These are phyloP conservation scores for Yamadazyma scolyti DNA, from an alignment of 805 yeast genomes.

Conservation along the genomic window DNA sequence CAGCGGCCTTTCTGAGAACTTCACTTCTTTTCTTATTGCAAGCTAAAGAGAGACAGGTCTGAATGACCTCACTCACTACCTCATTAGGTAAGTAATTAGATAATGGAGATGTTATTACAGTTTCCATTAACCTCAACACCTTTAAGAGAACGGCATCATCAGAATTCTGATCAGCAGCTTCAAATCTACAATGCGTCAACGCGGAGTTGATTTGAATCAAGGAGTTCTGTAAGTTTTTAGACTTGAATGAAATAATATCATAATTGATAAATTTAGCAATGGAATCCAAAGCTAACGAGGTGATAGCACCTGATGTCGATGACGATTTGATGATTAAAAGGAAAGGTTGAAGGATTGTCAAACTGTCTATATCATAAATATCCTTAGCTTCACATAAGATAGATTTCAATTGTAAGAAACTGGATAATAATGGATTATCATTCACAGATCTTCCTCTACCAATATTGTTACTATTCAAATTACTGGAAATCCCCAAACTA, in stretches of 20 bases:
- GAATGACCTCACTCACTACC: constrained; percentile 81
- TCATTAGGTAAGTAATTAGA: constrained; percentile 74
- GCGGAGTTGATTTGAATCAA: constrained; percentile 68
- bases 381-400: constrained; percentile 55
- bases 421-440: constrained; percentile 63
- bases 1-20: constrained; percentile 84
- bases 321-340: constrained; percentile 79
- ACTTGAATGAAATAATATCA: constrained; percentile 54
- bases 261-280: constrained; percentile 70
- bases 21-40: constrained; percentile 91
- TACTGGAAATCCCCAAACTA: constrained; percentile 13
- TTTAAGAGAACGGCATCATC: constrained; percentile 89
- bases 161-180: constrained; percentile 86
- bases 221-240: constrained; percentile 54
- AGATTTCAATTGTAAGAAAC: constrained; percentile 74
- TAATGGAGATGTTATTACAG: constrained; percentile 57
- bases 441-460: constrained; percentile 3
- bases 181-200: constrained; percentile 90
- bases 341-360: constrained; percentile 82
- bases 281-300: constrained; percentile 75
- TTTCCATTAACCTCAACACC: constrained; percentile 71
- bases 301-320: constrained; percentile 80
- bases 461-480: constrained; percentile 1
- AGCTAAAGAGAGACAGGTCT: constrained; percentile 87
- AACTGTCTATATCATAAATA: constrained; percentile 59